A percentile compares a stretch with the other conserved stretches of the same genome.
These are phyloP conservation scores for Massariosphaeria phaeospora DNA, from an alignment of 495 filamentous ascomycete species.

Conservation along the genomic window DNA sequence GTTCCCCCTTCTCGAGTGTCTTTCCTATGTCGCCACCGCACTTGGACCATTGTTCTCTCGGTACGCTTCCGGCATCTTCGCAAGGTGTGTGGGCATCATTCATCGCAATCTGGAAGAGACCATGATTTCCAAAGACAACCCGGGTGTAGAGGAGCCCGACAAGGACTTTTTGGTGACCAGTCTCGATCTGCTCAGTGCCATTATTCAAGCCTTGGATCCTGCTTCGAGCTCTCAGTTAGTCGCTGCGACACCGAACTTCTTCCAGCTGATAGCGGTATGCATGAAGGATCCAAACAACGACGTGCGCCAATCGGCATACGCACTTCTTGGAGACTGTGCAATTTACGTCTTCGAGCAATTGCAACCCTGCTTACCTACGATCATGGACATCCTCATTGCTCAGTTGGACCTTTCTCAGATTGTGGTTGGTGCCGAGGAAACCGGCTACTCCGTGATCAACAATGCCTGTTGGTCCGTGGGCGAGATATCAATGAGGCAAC, in stretches of 20 bases:
- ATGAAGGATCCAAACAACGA: conserved; percentile 91
- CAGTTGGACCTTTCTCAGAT: conserved; percentile 80
- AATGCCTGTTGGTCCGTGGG: conserved; percentile 98
- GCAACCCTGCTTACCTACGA: conserved; percentile 61
- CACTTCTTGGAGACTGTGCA: conserved; percentile 90
- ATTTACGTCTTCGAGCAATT: conserved; percentile 90
- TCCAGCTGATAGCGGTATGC: conserved; percentile 82
- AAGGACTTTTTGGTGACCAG: conserved; percentile 98
- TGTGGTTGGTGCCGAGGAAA: conserved; percentile 64
- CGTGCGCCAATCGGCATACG: conserved; percentile 93
- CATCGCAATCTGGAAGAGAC: conserved; percentile 81
- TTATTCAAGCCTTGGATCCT: conserved; percentile 85
- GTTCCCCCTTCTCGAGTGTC: conserved; percentile 88
- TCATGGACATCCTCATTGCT: conserved; percentile 75
- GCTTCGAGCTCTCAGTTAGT: conserved; percentile 71
- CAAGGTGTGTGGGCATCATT: conserved; percentile 82
- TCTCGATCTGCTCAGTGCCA: conserved; percentile 86
- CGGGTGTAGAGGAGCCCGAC: conserved; percentile 72
- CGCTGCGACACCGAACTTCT: conserved; percentile 73
- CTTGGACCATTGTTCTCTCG: conserved; percentile 76
- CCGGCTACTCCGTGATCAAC: conserved; percentile 86
- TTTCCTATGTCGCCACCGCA: conserved; percentile 89
- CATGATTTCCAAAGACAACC: conserved; percentile 56
- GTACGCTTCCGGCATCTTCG: conserved; percentile 78
- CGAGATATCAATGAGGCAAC: conserved; percentile 82